Evolutionary conservation across 352 stramenopile genomes (phyloP), one percentile per base, ranked within the genome.

Genomic region (Pythium aphanidermatum): DNA sequence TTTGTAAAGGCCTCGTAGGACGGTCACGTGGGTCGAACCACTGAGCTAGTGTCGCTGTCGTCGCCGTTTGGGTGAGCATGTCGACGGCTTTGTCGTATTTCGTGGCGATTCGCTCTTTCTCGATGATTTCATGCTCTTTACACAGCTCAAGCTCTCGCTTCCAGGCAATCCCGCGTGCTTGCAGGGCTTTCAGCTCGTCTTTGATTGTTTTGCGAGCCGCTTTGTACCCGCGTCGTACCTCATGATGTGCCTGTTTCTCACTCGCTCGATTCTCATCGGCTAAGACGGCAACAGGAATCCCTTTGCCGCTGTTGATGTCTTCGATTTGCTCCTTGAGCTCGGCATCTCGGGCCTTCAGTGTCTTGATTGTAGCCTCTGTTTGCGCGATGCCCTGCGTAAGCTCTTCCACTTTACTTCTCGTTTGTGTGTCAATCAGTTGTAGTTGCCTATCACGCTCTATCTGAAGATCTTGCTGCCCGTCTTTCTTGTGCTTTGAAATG

Each of bases 281-380:
- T 10, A 19, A 13, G n/a, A 11, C 25, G 7, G 12, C 24, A 8
- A 46, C 14, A 14, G 23, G 19, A 0, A 49, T 41, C 2, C 58
- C 44, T 24, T 69, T 71, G 11, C 74, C 68, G 40, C 70, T 75
- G 50, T 86, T 70, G 27, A 86, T 78, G 21, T 82, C 70, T 29
- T 83, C 74, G 25, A 86, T 83, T 20, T 57, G 39, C 27, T 65
- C 63, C 21, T 66, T 63, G 1, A 82, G 51, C 16, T 58, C 35
- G 16, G 48, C 42, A 25, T 86, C 74, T 34, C 54, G 58, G 1
- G 38, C 35, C 10, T 51, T 31, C 0, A 83, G 40, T 21, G 55
- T 41, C 9, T 11, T 20, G n/a, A 63, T 58, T 10, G 4, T 53
- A 2, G 49, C 33, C 28, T 59, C 44, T 1, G 39, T 40, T 9